Conservation (phyloP, 805 yeast species). For the Gaillardinia entomophila region DNA sequence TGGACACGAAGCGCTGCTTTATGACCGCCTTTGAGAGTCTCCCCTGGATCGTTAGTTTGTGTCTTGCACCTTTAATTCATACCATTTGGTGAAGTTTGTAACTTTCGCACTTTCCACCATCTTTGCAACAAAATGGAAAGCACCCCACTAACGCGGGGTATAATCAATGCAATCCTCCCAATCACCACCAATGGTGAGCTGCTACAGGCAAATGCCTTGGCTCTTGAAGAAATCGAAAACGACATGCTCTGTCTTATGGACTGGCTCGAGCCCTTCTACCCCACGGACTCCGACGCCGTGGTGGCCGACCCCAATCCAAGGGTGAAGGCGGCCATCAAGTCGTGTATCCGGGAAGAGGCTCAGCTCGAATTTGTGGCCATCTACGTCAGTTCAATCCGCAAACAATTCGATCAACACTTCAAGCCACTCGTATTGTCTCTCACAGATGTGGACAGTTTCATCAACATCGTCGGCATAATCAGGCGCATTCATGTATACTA, state of each 20-base stretch:
- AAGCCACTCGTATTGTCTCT: conserved; percentile 1
- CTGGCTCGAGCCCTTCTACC: conserved; percentile 28
- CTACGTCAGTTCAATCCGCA: conserved; percentile 25
- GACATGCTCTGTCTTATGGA: conserved; percentile 26
- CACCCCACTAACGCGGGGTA: too few relatives aligned
- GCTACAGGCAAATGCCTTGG: too few relatives aligned
- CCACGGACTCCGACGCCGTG: conserved; percentile 3
- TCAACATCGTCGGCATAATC: neutral
- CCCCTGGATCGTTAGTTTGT: too few relatives aligned
- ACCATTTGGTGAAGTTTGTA: too few relatives aligned
- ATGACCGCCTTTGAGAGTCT: conserved; percentile 7
- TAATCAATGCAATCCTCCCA: too few relatives aligned
- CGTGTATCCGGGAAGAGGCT: conserved; percentile 30
- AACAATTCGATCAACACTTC: conserved; percentile 11
- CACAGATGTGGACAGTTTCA: conserved; percentile 2
- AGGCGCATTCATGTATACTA: neutral
- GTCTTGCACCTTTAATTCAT: too few relatives aligned
- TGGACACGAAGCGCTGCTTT: conserved; percentile 30
- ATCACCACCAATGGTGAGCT: too few relatives aligned
- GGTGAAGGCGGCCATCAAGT: conserved; percentile 29
- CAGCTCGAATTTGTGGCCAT: conserved; percentile 30
- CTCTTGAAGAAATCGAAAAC: conserved; percentile 23
- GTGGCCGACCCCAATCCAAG: conserved; percentile 26
- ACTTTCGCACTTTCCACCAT: too few relatives aligned
- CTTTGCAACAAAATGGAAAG: too few relatives aligned